Percentiles rank a stretch among this genome's conserved stretches.
phyloP scores from a whole-genome alignment of 2,329 filamentous ascomycete species.

The Trichocomaceae sp. region DNA sequence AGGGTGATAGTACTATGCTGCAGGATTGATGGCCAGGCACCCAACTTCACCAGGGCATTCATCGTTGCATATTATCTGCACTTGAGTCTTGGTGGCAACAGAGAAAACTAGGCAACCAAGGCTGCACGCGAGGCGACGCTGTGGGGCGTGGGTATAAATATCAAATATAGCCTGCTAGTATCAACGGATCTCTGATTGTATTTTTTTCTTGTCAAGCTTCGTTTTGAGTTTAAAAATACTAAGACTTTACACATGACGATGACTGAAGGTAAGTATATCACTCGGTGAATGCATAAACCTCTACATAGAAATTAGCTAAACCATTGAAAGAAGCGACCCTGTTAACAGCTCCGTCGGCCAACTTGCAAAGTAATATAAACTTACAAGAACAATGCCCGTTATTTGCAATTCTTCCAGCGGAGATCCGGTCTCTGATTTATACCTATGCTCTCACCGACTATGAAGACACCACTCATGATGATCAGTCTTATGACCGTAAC shows the following conservation, averaged over 20 bases:
- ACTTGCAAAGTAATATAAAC: slow-evolving; percentile 5
- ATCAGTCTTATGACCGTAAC: slow-evolving; percentile 20
- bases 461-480: slow-evolving; percentile 21
- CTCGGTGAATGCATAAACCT: not conserved
- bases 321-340: not conserved
- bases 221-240: not conserved
- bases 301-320: not conserved
- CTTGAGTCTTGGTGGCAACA: not conserved
- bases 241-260: not conserved
- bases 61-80: too few species aligned
- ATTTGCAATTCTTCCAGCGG: slow-evolving; percentile 40
- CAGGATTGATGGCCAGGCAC: too few species aligned
- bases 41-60: too few species aligned
- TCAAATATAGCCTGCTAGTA: not conserved
- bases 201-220: not conserved
- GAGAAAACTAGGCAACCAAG: not conserved
- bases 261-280: not conserved
- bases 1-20: too few species aligned
- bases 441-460: slow-evolving; percentile 34
- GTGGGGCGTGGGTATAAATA: not conserved
- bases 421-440: slow-evolving; percentile 47
- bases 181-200: not conserved
- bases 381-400: slow-evolving; percentile 22
- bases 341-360: slow-evolving; percentile 1
- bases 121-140: not conserved